phyloP scores from a whole-genome alignment of 2,329 filamentous ascomycete genomes.

The Periconia sp. region DNA sequence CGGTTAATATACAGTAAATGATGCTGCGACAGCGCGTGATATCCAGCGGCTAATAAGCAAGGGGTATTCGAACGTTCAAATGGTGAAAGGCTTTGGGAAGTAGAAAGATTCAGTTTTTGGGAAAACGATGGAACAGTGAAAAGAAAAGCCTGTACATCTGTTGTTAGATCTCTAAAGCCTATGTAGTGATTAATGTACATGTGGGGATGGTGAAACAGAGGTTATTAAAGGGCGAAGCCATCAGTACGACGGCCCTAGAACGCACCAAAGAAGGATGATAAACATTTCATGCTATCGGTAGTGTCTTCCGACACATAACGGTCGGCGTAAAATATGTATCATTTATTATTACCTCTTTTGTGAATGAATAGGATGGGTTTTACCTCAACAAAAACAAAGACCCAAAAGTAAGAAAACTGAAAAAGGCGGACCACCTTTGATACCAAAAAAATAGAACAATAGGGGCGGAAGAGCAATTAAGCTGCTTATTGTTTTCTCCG shows the following conservation, averaged over 20 bases:
- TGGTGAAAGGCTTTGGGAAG: background rate
- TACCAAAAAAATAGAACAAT: too few relatives aligned
- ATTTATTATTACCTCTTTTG: too few relatives aligned
- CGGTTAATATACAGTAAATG: conserved; percentile 2
- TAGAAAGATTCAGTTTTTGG: background rate
- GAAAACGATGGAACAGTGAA: background rate
- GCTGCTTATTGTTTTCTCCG: too few relatives aligned
- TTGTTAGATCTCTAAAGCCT: background rate
- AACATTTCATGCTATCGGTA: too few relatives aligned
- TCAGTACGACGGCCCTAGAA: background rate
- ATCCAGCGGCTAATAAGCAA: background rate
- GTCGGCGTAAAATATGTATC: too few relatives aligned
- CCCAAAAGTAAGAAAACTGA: too few relatives aligned
- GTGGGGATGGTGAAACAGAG: background rate
- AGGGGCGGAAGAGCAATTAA: too few relatives aligned
- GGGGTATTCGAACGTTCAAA: background rate
- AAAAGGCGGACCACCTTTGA: too few relatives aligned
- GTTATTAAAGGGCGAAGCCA: background rate
- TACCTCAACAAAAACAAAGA: too few relatives aligned
- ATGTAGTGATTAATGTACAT: background rate
- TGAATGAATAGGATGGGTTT: too few relatives aligned
- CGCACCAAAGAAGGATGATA: too few relatives aligned
- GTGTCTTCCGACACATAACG: too few relatives aligned
- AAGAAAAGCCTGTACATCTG: background rate
- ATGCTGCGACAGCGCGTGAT: background rate